Base-by-base conservation (phyloP, 495 filamentous ascomycete genomes). In the Aeminium ludgeri region DNA sequence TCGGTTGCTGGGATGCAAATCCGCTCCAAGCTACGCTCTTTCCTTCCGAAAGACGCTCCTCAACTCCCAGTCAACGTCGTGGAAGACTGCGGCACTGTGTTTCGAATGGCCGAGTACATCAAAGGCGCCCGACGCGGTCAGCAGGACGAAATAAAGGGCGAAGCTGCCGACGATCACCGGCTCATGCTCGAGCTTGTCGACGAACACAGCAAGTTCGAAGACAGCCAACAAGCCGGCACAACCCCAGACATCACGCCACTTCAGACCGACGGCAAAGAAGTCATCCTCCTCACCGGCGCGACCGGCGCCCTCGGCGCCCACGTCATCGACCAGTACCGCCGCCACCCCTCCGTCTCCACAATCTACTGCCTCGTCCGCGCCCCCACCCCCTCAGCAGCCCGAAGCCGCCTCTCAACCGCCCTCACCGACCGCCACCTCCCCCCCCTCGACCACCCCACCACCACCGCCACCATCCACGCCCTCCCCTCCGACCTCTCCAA, bases 261-360 rank as follows among this genome's bases (percentile, higher is more conserved):
- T n/a, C n/a, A n/a, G n/a, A n/a, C n/a, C n/a, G 34, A 32, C 2
- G 20, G 38, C 1, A 25, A 39, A 20, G 42, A 55, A 1, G 35
- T 46, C 10, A 37, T 56, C 31, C 51, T 65, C 25, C 56, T 80
- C 10, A 78, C 75, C 0, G 76, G 76, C 10, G 69, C 68, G 3
- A 80, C 76, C 7, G 76, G 76, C 12, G 63, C 70, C 3, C 59
- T 80, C 1, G 76, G 75, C 1, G 61, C 64, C 1, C 68, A 76
- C 38, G 63, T 78, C 10, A 62, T 78, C 4, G 49, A 62, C 15
- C 55, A 61, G 13, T 49, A 75, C 8, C 55, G 52, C 23, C 43
- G 52, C 3, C 51, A 52, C 8, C 42, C 49, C 13, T 27, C 53
- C 3, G 55, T 72, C 3, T 41, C 34, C 4, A 59, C 55, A 10